Evolutionary conservation across 768 basidiomycete species (phyloP).

Genomic region (Hypholoma sublateritium): DNA sequence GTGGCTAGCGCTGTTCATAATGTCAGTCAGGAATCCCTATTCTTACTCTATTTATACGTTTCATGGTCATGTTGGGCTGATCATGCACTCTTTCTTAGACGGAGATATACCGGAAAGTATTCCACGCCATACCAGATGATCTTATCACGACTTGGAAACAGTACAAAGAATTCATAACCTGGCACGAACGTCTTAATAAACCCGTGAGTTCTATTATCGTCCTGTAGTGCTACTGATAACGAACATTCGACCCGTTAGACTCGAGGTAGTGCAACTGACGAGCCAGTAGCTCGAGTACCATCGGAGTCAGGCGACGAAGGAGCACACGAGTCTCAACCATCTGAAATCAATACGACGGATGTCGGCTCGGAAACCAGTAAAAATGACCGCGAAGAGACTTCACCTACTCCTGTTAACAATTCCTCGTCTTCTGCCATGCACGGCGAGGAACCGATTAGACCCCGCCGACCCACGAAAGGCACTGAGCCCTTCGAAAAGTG

Average conservation of each 20-base stretch:
- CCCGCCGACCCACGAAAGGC: constrained; percentile 43
- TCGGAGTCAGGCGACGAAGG: constrained; percentile 54
- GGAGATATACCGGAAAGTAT: constrained; percentile 93
- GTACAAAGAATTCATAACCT: constrained; percentile 78
- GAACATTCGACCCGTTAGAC: constrained; percentile 31
- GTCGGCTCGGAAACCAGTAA: constrained; percentile 28
- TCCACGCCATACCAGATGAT: constrained; percentile 93
- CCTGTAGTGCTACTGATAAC: constrained; percentile 1
- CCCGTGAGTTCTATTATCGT: constrained; percentile 42
- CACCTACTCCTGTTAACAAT: constrained; percentile 22
- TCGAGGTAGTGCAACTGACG: constrained; percentile 37
- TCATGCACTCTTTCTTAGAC: constrained; percentile 51
- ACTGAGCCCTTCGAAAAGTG: constrained; percentile 76
- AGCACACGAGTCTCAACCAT: constrained; percentile 23
- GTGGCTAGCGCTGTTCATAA: constrained; percentile 85
- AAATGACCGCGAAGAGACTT: constrained; percentile 29
- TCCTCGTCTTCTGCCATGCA: constrained; percentile 9
- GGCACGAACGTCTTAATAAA: constrained; percentile 75
- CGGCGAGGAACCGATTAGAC: constrained; percentile 24
- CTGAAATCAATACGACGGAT: constrained; percentile 26
- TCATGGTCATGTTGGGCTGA: constrained; percentile 15
- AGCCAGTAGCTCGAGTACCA: constrained; percentile 53
- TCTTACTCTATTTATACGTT: constrained; percentile 12
- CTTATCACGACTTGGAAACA: constrained; percentile 93
- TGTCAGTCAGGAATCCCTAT: constrained; percentile 43